These are phyloP conservation scores for Pythium guiyangense DNA, from an alignment of 352 stramenopile genomes.

Conservation along the genomic window DNA sequence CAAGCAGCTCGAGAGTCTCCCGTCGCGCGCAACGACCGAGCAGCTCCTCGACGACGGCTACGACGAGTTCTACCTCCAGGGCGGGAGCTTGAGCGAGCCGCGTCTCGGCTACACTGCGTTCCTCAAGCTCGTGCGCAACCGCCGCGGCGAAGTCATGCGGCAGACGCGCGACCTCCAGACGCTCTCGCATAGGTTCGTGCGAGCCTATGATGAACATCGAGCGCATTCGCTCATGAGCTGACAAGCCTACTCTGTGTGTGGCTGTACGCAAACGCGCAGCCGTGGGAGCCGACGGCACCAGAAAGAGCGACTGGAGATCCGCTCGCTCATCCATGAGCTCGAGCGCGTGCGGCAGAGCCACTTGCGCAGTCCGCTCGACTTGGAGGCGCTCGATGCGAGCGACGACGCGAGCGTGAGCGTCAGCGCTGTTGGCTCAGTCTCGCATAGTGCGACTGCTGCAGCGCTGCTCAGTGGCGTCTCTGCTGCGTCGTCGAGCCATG, in stretches of 20 bases:
- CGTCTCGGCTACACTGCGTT: conserved; percentile 54
- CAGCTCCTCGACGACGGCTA: conserved; percentile 59
- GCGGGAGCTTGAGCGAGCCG: conserved; percentile 50
- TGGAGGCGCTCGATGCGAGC: conserved; percentile 16
- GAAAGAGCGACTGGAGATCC: conserved; percentile 56
- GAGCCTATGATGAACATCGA: too few relatives aligned
- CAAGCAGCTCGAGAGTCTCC: conserved; percentile 41
- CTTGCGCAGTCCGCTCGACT: conserved; percentile 15
- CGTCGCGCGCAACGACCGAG: conserved; percentile 45
- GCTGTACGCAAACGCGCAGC: conserved; percentile 4
- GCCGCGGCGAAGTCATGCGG: conserved; percentile 40
- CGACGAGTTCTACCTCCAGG: conserved; percentile 67
- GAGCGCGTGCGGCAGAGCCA: conserved; percentile 37
- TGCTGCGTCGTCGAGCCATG: conserved; percentile 15
- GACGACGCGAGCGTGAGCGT: neutral
- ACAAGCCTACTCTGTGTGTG: too few relatives aligned
- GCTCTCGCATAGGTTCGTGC: conserved; percentile 19
- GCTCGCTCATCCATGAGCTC: conserved; percentile 46
- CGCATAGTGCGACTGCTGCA: neutral
- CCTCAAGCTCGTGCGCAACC: conserved; percentile 64
- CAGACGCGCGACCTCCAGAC: conserved; percentile 15
- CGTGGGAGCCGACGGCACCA: conserved; percentile 21
- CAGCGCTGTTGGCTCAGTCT: neutral
- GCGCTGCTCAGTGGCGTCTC: conserved; percentile 15
- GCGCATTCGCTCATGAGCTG: too few relatives aligned